Evolutionary conservation across 106 monocot genomes (phyloP), one percentile per base, ranked within the genome.

Genomic region (Acorus calamus): DNA sequence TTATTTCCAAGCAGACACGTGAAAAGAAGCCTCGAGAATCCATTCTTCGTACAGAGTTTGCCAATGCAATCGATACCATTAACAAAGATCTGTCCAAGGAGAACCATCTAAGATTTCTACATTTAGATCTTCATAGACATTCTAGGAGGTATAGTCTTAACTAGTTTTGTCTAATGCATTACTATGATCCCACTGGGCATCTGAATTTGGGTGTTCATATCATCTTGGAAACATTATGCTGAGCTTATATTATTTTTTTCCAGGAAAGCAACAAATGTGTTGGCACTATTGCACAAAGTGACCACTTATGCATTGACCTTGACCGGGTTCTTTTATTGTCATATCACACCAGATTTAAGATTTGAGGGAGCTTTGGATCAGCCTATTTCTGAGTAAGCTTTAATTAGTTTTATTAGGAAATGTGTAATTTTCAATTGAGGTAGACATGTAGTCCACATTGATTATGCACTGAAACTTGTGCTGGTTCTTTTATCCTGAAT

Each of bases 11-110:
- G 62, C 69, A 90, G 90, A 80, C 80, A 66, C 68, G 59, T 54
- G 90, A 90, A 74, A 87, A 68, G 62, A 84, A 78, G 58, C 87
- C 84, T 67, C 82, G 96, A 58, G 96, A 96, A 75, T 83, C 96
- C 61, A 75, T 87, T 14, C 80, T 96, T 8, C 84, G 87, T 65
- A 61, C 59, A 46, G 90, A 91, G 75, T 96, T 87, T 75, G 82
- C 69, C 42, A 87, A 69, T 64, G 87, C 96, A 47, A 91, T 96
- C 65, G 80, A 73, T 66, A 56, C 53, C 49, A 85, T 89, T 67
- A 86, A 81, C 73, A 81, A 79, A 69, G 78, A 81, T 72, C 60
- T 70, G n/a, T 69, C 80, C 50, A 63, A 72, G 44, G 82, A 82
- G 71, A 74, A 72, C 71, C 80, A 58, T 66, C 64, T 96, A 59